Conservation (phyloP, 352 stramenopile species). For the Plasmopara halstedii region DNA sequence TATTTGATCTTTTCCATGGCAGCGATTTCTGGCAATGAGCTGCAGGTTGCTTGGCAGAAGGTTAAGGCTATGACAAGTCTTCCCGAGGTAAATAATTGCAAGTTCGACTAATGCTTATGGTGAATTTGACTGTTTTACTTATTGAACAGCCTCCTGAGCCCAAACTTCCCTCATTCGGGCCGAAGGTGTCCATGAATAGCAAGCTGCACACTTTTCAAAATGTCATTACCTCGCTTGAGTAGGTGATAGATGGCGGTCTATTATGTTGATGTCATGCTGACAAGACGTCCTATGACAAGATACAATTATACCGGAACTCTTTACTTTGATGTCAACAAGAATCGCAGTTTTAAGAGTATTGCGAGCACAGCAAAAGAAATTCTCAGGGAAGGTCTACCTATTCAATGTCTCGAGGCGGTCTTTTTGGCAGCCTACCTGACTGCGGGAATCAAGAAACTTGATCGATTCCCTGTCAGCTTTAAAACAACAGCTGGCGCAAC, state of each 20-base stretch:
- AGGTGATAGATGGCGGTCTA: slow-evolving; percentile 1
- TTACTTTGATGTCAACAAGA: slow-evolving; percentile 85
- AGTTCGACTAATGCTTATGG: neutral
- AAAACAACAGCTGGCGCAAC: slow-evolving; percentile 56
- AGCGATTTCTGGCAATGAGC: slow-evolving; percentile 48
- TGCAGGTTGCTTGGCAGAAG: slow-evolving; percentile 61
- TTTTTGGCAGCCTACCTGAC: slow-evolving; percentile 81
- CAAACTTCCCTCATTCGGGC: slow-evolving; percentile 48
- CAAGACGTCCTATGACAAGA: slow-evolving; percentile 9
- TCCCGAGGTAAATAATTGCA: slow-evolving; percentile 20
- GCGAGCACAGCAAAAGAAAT: slow-evolving; percentile 83
- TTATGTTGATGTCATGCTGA: slow-evolving; percentile 1
- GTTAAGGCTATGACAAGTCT: slow-evolving; percentile 49
- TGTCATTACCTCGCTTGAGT: slow-evolving; percentile 67
- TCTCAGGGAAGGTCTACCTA: slow-evolving; percentile 70
- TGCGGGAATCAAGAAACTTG: slow-evolving; percentile 48
- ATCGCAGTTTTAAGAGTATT: slow-evolving; percentile 85
- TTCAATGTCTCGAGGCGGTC: slow-evolving; percentile 85
- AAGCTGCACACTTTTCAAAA: slow-evolving; percentile 51
- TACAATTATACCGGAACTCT: slow-evolving; percentile 85
- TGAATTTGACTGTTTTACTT: neutral
- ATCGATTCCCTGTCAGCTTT: slow-evolving; percentile 83
- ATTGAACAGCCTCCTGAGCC: slow-evolving; percentile 37
- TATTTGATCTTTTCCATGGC: slow-evolving; percentile 27
- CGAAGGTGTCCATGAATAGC: slow-evolving; percentile 52